phyloP scores from a whole-genome alignment of 1,139 yeast genomes.

The Zygoascus sp. region DNA sequence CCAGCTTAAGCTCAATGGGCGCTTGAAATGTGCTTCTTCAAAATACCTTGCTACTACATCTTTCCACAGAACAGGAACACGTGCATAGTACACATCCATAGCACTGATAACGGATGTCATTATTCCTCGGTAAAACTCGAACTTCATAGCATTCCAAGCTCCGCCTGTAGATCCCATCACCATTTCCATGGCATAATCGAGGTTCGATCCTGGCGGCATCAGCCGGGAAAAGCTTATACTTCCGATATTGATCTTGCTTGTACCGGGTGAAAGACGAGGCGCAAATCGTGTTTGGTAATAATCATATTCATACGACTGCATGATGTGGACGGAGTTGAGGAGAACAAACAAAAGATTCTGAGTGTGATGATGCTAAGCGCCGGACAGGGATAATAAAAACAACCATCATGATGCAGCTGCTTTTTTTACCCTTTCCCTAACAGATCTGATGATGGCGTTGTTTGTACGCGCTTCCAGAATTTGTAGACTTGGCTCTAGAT shows the following conservation, averaged over 20 bases:
- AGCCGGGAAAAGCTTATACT: slow-evolving; percentile 28
- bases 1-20: neutral
- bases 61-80: slow-evolving; percentile 4
- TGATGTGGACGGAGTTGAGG: too few relatives aligned
- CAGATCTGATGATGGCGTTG: slow-evolving; percentile 38
- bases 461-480: slow-evolving; percentile 40
- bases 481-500: slow-evolving; percentile 37
- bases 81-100: neutral
- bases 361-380: slow-evolving; percentile 4
- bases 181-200: slow-evolving; percentile 13
- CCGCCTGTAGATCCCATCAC: slow-evolving; percentile 7
- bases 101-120: neutral
- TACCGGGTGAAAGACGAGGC: neutral
- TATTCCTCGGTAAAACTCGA: slow-evolving; percentile 23
- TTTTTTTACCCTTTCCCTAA: slow-evolving; percentile 36
- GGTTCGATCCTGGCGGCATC: slow-evolving; percentile 28
- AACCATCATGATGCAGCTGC: neutral
- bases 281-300: slow-evolving; percentile 2
- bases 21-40: neutral
- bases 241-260: neutral
- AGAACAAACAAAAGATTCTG: neutral
- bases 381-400: neutral
- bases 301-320: neutral
- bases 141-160: slow-evolving; percentile 24
- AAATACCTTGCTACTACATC: neutral